Conservation (phyloP, 768 basidiomycete species). For the Boletus bicolor region DNA sequence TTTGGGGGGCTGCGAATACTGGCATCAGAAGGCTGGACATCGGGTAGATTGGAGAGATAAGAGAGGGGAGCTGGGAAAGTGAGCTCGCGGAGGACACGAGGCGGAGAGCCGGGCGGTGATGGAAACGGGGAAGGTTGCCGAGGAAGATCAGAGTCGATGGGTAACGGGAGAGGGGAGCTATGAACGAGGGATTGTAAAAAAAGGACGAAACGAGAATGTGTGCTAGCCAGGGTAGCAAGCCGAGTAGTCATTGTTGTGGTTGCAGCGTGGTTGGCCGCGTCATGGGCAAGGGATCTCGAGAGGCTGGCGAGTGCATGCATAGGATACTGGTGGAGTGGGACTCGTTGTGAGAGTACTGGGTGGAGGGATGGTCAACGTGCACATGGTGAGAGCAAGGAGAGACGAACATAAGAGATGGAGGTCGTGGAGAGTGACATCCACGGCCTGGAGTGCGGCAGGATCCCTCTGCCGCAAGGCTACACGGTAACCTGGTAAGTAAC, state of each 20-base stretch:
- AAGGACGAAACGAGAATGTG: conserved; percentile 74
- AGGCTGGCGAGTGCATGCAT: conserved; percentile 60
- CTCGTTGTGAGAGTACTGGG: conserved; percentile 61
- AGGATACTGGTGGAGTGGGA: conserved; percentile 69
- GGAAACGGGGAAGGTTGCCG: conserved; percentile 23
- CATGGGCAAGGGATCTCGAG: conserved; percentile 33
- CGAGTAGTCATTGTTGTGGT: conserved; percentile 26
- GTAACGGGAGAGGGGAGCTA: conserved; percentile 48
- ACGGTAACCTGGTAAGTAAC: conserved; percentile 58
- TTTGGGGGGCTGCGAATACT: conserved; percentile 4
- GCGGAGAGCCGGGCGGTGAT: conserved; percentile 21
- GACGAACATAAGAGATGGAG: conserved; percentile 64
- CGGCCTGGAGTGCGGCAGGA: conserved; percentile 38
- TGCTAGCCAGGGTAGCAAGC: conserved; percentile 49
- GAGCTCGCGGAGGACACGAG: conserved; percentile 49
- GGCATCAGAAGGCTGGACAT: conserved; percentile 9
- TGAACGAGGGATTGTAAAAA: conserved; percentile 71
- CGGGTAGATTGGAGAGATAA: conserved; percentile 31
- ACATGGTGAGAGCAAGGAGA: conserved; percentile 8
- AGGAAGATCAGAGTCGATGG: conserved; percentile 43
- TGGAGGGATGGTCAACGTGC: conserved; percentile 3
- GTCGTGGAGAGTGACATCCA: conserved; percentile 55
- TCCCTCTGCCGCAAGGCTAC: conserved; percentile 42
- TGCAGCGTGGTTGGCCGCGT: conserved; percentile 30
- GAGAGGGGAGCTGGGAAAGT: conserved; percentile 75